phyloP scores from a whole-genome alignment of 2,329 filamentous ascomycete species.

The Fusarium continuum region DNA sequence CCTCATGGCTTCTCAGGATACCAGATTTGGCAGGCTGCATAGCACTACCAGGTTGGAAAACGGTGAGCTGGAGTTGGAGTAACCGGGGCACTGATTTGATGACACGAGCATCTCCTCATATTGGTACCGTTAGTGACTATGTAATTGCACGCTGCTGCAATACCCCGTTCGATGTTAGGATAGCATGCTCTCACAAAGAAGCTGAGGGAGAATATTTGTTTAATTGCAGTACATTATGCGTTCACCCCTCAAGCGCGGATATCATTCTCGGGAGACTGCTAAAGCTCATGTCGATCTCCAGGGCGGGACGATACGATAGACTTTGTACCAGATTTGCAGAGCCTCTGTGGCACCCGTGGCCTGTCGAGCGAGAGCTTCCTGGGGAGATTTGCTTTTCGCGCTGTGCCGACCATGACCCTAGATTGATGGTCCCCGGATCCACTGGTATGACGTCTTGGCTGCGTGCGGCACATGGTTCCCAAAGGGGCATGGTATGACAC shows the following conservation, averaged over 20 bases:
- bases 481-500: conserved; percentile 39
- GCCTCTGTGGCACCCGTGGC: conserved; percentile 14
- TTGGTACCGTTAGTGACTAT: conserved; percentile 20
- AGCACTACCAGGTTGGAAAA: conserved; percentile 32
- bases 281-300: conserved; percentile 40
- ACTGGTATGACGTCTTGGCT: conserved; percentile 44
- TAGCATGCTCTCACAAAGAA: conserved; percentile 1
- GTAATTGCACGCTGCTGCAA: neutral
- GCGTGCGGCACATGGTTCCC: conserved; percentile 40
- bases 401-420: conserved; percentile 41
- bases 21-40: conserved; percentile 42
- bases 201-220: conserved; percentile 5
- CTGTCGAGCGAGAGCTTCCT: conserved; percentile 21
- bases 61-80: conserved; percentile 34
- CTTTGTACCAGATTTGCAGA: conserved; percentile 35
- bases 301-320: conserved; percentile 38
- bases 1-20: conserved; percentile 15
- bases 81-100: conserved; percentile 28
- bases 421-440: conserved; percentile 39
- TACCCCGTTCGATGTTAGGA: neutral
- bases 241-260: conserved; percentile 32
- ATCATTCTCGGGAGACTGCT: conserved; percentile 13
- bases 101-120: conserved; percentile 24
- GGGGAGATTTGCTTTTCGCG: conserved; percentile 43
- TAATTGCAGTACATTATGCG: conserved; percentile 16